Conservation (phyloP, 257 asterid species). For the Solanum clarkiae region DNA sequence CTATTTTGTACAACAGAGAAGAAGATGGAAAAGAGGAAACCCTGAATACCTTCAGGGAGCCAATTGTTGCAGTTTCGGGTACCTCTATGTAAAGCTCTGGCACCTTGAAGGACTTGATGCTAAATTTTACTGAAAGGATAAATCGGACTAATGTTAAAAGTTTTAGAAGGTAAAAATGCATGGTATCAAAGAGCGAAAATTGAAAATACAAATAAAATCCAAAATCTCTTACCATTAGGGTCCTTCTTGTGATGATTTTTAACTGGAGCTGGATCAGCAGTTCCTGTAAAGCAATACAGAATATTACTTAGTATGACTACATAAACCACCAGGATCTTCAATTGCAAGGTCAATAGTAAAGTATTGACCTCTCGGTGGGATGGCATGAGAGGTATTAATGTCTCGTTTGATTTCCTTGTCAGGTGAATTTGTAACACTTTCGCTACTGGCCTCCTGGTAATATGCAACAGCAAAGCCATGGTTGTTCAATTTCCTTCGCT, state of each 20-base stretch:
- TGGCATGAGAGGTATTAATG: background rate
- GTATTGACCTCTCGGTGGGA: constrained; percentile 22
- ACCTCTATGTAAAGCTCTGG: constrained; percentile 95
- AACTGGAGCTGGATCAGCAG: constrained; percentile 18
- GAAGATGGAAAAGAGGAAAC: background rate
- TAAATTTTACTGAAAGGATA: constrained; percentile 55
- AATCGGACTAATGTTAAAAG: background rate
- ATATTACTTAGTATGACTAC: constrained; percentile 4
- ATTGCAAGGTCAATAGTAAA: background rate
- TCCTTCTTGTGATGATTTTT: constrained; percentile 42
- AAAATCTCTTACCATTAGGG: constrained; percentile 36
- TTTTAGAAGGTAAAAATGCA: background rate
- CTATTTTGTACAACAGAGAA: background rate
- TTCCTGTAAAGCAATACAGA: constrained; percentile 27
- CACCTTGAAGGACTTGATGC: constrained; percentile 90
- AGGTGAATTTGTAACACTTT: constrained; percentile 50
- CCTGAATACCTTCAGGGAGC: constrained; percentile 70
- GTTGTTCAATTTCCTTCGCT: constrained; percentile 61
- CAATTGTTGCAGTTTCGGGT: constrained; percentile 86
- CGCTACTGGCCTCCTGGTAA: constrained; percentile 59
- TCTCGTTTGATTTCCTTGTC: constrained; percentile 35
- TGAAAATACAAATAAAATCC: background rate
- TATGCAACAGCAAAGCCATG: constrained; percentile 33
- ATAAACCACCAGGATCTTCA: background rate
- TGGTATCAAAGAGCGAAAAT: background rate